These are phyloP conservation scores for Plasmodium coatneyi DNA, from an alignment of 169 alveolate species.

Conservation along the genomic window DNA sequence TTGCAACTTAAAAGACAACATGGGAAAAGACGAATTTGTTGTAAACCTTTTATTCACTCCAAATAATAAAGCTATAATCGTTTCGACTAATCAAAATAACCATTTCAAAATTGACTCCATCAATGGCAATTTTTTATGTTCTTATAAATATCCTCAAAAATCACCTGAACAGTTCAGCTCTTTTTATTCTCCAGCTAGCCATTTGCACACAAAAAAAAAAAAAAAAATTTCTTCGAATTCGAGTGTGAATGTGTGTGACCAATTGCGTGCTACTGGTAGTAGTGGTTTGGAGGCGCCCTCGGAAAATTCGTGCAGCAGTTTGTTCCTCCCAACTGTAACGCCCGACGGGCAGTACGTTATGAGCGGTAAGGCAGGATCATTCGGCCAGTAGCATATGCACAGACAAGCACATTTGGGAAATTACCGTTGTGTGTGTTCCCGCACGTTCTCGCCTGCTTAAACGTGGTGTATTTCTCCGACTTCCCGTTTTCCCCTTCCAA, in stretches of 20 bases:
- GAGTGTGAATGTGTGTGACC: neutral
- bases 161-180: neutral
- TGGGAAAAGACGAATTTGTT: constrained; percentile 33
- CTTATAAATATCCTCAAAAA: constrained; percentile 39
- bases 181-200: neutral
- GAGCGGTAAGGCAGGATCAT: constrained; percentile 10
- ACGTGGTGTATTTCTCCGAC: neutral
- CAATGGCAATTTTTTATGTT: constrained; percentile 49
- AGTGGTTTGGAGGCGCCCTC: neutral
- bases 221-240: neutral
- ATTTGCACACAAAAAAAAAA: constrained; percentile 4
- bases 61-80: constrained; percentile 45
- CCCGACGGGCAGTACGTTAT: constrained; percentile 63
- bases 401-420: neutral
- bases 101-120: constrained; percentile 62
- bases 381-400: neutral
- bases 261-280: neutral
- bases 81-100: constrained; percentile 47
- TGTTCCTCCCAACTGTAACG: constrained; percentile 62
- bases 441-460: neutral
- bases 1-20: constrained; percentile 18
- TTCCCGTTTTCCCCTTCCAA: neutral
- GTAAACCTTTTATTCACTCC: constrained; percentile 62
- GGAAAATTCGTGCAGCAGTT: neutral
- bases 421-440: neutral